These are phyloP conservation scores for Sporothrix phasma DNA, from an alignment of 2,329 filamentous ascomycete genomes.

Conservation along the genomic window DNA sequence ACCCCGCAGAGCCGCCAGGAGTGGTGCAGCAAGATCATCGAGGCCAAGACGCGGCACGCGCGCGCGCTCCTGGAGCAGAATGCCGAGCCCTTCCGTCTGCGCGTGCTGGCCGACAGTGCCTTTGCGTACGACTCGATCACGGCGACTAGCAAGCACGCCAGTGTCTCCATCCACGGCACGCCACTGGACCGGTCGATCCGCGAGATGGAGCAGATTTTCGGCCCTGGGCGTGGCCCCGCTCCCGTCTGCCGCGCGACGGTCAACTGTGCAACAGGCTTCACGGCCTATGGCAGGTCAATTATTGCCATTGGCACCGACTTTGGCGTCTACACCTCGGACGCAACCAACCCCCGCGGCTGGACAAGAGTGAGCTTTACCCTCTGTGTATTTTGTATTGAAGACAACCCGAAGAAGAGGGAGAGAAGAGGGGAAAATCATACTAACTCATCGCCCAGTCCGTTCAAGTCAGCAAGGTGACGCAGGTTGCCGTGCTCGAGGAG, in stretches of 20 bases:
- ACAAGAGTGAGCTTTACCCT: slow-evolving; percentile 56
- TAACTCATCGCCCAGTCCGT: slow-evolving; percentile 50
- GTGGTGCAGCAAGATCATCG: slow-evolving; percentile 89
- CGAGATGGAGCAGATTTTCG: slow-evolving; percentile 74
- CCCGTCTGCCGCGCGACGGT: slow-evolving; percentile 78
- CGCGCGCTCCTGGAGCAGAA: slow-evolving; percentile 83
- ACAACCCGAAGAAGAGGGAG: too few species aligned
- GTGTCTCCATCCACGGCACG: slow-evolving; percentile 77
- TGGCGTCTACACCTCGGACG: slow-evolving; percentile 83
- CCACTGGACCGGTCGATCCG: slow-evolving; percentile 84
- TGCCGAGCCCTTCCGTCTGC: slow-evolving; percentile 85
- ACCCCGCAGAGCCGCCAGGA: slow-evolving; percentile 65
- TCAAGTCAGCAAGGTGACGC: slow-evolving; percentile 66
- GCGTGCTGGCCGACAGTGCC: slow-evolving; percentile 83
- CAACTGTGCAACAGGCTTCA: slow-evolving; percentile 88
- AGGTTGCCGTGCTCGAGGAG: slow-evolving; percentile 89
- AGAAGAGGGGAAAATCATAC: background rate
- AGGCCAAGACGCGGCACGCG: slow-evolving; percentile 90
- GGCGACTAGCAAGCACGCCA: slow-evolving; percentile 47
- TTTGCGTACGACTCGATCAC: slow-evolving; percentile 68
- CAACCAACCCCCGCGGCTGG: slow-evolving; percentile 86
- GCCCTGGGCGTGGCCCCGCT: slow-evolving; percentile 56
- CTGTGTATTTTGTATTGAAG: background rate
- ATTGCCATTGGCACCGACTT: slow-evolving; percentile 92
- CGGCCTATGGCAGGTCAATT: slow-evolving; percentile 72